A percentile compares a stretch with the other conserved stretches of the same genome.
Conservation (phyloP, 495 filamentous ascomycete genomes). For the Xylaria curta region DNA sequence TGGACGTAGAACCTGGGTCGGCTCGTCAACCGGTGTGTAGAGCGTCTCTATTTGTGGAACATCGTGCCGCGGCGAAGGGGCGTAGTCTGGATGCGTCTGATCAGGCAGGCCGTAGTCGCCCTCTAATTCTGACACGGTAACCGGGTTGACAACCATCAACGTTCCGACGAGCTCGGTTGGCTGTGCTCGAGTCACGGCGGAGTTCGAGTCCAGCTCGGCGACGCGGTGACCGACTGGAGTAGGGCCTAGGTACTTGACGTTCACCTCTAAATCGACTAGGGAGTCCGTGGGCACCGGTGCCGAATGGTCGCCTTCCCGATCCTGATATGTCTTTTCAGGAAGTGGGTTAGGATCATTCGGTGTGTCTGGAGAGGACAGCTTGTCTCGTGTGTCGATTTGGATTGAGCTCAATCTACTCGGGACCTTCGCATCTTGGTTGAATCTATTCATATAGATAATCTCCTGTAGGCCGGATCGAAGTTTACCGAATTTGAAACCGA, state of each 20-base stretch:
- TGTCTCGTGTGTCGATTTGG: background rate
- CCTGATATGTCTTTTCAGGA: background rate
- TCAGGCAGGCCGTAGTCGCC: constrained; percentile 6
- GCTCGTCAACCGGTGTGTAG: background rate
- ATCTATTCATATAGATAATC: constrained; percentile 14
- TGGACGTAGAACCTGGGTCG: background rate
- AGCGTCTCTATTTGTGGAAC: background rate
- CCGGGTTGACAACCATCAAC: background rate
- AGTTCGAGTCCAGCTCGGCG: background rate
- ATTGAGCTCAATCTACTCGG: background rate
- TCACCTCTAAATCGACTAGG: background rate
- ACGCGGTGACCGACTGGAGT: background rate
- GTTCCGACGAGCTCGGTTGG: background rate
- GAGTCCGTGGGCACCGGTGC: background rate
- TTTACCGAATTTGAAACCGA: constrained; percentile 7
- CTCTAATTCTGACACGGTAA: background rate
- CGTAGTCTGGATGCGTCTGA: constrained; percentile 9
- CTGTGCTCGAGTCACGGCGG: background rate
- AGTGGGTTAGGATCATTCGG: background rate
- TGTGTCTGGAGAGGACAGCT: background rate
- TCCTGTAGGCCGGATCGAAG: constrained; percentile 5
- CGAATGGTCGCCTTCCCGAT: background rate
- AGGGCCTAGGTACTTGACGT: background rate
- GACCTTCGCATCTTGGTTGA: background rate
- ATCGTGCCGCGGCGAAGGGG: background rate